phyloP scores from a whole-genome alignment of 225 moss, liverwort and hornwort species.

The Sphagnum contortum region DNA sequence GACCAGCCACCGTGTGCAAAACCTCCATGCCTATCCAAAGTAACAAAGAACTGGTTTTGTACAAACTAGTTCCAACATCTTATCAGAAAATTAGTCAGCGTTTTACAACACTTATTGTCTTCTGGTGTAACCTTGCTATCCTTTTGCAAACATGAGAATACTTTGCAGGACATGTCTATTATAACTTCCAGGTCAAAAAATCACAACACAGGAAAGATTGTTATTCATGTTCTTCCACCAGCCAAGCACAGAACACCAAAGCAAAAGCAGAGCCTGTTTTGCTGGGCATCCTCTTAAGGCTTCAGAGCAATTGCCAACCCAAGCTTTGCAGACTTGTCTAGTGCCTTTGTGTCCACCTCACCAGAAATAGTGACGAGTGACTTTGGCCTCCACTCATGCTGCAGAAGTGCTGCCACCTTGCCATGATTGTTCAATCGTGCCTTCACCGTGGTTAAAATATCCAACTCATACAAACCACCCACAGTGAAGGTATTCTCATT shows the following conservation, averaged over 20 bases:
- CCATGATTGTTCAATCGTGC: constrained; percentile 49
- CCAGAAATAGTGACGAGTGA: constrained; percentile 49
- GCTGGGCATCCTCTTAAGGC: constrained; percentile 19
- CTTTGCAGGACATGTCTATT: constrained; percentile 16
- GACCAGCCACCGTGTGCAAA: too few species aligned
- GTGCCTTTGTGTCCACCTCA: constrained; percentile 54
- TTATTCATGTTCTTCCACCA: constrained; percentile 13
- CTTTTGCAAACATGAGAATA: constrained; percentile 11
- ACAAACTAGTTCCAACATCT: too few species aligned
- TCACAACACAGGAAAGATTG: constrained; percentile 22
- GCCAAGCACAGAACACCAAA: neutral
- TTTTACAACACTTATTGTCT: constrained; percentile 43
- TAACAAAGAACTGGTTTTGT: too few species aligned
- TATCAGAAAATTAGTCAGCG: constrained; percentile 44
- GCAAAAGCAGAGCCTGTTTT: too few species aligned
- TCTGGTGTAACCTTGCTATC: constrained; percentile 27
- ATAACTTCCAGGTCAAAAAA: constrained; percentile 52
- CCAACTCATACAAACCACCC: constrained; percentile 51
- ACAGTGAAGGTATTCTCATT: constrained; percentile 56
- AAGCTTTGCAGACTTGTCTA: constrained; percentile 53
- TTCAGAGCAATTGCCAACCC: constrained; percentile 48
- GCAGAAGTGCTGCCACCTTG: constrained; percentile 44
- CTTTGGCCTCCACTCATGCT: constrained; percentile 60
- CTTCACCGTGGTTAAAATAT: constrained; percentile 38
- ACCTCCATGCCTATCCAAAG: too few species aligned